Conservation (phyloP, 331 rosid genomes). For the Stylosanthes scabra region DNA sequence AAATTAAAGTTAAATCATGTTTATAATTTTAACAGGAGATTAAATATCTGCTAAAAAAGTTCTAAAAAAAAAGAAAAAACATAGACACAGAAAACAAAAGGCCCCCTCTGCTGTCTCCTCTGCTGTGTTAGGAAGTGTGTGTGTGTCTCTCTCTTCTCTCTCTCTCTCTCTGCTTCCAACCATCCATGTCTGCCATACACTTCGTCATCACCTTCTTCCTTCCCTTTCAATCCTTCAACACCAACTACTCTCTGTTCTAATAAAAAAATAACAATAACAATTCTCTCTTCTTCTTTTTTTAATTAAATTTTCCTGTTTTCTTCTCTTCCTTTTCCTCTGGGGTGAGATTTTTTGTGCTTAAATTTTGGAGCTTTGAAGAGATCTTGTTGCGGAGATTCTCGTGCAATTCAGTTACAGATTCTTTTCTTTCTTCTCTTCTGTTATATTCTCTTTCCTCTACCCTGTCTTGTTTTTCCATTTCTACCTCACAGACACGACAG, state of each 20-base stretch:
- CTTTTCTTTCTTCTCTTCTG: not conserved
- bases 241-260: slow-evolving; percentile 34
- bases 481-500: slow-evolving; percentile 15
- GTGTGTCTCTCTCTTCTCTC: slow-evolving; percentile 4
- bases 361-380: slow-evolving; percentile 29
- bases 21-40: no score
- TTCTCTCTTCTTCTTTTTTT: not conserved
- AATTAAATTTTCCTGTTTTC: not conserved
- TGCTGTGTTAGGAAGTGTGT: slow-evolving; percentile 30
- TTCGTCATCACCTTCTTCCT: slow-evolving; percentile 29
- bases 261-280: not conserved
- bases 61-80: slow-evolving; percentile 19
- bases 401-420: slow-evolving; percentile 36
- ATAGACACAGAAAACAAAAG: not conserved
- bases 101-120: slow-evolving; percentile 27
- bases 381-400: slow-evolving; percentile 36
- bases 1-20: no score
- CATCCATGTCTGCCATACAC: slow-evolving; percentile 57
- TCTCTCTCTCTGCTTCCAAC: slow-evolving; percentile 41
- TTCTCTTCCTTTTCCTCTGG: slow-evolving; percentile 11
- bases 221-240: slow-evolving; percentile 43
- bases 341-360: slow-evolving; percentile 23
- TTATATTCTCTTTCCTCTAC: slow-evolving; percentile 4
- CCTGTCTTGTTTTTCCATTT: not conserved
- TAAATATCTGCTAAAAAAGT: no score